phyloP scores from a whole-genome alignment of 768 basidiomycete species.

The Lenzites betulinus region DNA sequence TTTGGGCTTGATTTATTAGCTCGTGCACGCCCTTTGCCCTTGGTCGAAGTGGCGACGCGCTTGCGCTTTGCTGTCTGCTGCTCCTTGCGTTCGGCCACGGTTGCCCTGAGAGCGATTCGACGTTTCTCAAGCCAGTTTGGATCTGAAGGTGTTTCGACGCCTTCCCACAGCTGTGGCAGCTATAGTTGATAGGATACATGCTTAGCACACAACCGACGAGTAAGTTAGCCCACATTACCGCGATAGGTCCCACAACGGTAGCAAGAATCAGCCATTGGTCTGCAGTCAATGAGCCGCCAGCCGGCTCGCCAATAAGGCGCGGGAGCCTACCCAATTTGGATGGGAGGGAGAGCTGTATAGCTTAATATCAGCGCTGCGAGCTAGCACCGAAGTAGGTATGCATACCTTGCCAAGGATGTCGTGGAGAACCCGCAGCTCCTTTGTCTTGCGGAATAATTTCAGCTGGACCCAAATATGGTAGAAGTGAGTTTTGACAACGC shows the following conservation, averaged over 20 bases:
- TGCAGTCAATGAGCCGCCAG: conserved; percentile 15
- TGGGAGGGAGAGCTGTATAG: conserved; percentile 26
- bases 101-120: not conserved
- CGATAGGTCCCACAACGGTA: conserved; percentile 33
- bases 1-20: no score
- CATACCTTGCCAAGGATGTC: conserved; percentile 13
- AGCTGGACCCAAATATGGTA: conserved; percentile 17
- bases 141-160: not conserved
- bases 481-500: conserved; percentile 19
- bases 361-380: conserved; percentile 24
- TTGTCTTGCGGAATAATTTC: conserved; percentile 10
- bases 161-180: conserved; percentile 1
- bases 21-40: not conserved
- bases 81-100: not conserved
- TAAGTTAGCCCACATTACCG: conserved; percentile 27
- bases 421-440: conserved; percentile 14
- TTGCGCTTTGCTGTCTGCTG: not conserved
- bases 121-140: not conserved
- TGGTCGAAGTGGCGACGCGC: not conserved
- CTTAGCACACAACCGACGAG: no score
- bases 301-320: conserved; percentile 7
- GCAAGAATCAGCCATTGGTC: conserved; percentile 33
- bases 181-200: not conserved
- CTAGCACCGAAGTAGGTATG: not conserved
- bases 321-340: conserved; percentile 28